Evolutionary conservation across 257 asterid genomes (phyloP).

Genomic region (Vinca minor): DNA sequence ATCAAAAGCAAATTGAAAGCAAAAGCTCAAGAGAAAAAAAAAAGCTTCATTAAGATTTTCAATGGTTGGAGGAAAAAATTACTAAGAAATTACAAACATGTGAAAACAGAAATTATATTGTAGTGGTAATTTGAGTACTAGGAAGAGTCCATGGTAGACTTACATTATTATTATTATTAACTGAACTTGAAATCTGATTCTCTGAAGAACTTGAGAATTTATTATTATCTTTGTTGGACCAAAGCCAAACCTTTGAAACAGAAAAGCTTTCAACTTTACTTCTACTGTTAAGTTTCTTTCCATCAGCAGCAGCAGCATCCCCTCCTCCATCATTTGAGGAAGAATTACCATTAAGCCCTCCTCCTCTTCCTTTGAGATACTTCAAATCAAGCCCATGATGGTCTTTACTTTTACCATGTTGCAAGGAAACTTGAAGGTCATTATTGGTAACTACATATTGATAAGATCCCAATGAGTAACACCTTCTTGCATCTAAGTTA

Average conservation of each 20-base stretch:
- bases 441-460: conserved; percentile 87
- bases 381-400: conserved; percentile 21
- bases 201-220: conserved; percentile 38
- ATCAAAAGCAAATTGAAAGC: conserved; percentile 25
- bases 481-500: conserved; percentile 73
- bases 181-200: conserved; percentile 32
- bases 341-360: conserved; percentile 51
- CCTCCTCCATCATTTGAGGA: conserved; percentile 41
- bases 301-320: too few species aligned
- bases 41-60: conserved; percentile 4
- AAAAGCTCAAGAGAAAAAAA: too few species aligned
- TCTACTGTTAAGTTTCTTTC: conserved; percentile 60
- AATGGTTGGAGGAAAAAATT: conserved; percentile 4
- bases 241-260: conserved; percentile 90
- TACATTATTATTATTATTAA: conserved; percentile 39
- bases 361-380: conserved; percentile 28
- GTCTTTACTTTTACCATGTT: conserved; percentile 28
- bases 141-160: conserved; percentile 37
- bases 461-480: conserved; percentile 91
- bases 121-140: conserved; percentile 8
- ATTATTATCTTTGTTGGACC: conserved; percentile 92
- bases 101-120: conserved; percentile 7
- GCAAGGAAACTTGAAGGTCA: conserved; percentile 67
- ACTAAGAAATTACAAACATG: conserved; percentile 4
- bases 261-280: conserved; percentile 94